Evolutionary conservation across 176 grass and related monocot genomes (phyloP), one percentile per base, ranked within the genome.

Genomic region (Elymus sibiricus): DNA sequence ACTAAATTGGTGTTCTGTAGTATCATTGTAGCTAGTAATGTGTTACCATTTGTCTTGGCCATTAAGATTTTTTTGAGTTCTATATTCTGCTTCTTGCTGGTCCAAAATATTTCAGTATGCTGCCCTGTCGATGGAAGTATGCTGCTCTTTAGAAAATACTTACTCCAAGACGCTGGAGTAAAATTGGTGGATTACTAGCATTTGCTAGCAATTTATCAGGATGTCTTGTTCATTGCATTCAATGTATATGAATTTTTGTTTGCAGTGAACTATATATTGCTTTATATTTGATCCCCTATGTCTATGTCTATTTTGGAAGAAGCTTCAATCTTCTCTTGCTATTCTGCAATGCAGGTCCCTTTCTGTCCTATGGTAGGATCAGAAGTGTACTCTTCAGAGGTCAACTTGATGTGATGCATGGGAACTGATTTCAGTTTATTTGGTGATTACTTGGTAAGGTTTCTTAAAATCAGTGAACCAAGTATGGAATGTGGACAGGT

Each of bases 311-410:
- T 43, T 86, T 85, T 31, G 2, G 49, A 59, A 71, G 14, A 79
- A 44, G 5, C 53, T 64, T 69, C 17, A 74, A 51, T 61, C 4
- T 24, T 77, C 37, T 84, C 62, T 69, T 38, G n/a, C 27, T 38
- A 28, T 84, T 60, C 29, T 61, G 22, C 25, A 63, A 68, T 78
- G 10, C 70, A 99, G 97, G 97, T 99, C 38, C 94, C 94, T 47
- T 99, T 99, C 85, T 99, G 97, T 71, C 94, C 97, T 53, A 99
- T 99, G 97, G 97, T 99, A 74, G 97, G 97, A 86, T 99, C 97
- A 24, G 97, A 99, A 78, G 97, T 99, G 14, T 96, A 99, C 66
- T 99, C 97, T 42, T 86, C 94, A 49, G 97, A 99, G 90, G 97
- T 99, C 29, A 99, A 99, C 29, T 29, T 29, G 29, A 2, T 2